Evolutionary conservation across 208 protist species (phyloP), one percentile per base, ranked within the genome.

Genomic region (Strigomonas culicis): DNA sequence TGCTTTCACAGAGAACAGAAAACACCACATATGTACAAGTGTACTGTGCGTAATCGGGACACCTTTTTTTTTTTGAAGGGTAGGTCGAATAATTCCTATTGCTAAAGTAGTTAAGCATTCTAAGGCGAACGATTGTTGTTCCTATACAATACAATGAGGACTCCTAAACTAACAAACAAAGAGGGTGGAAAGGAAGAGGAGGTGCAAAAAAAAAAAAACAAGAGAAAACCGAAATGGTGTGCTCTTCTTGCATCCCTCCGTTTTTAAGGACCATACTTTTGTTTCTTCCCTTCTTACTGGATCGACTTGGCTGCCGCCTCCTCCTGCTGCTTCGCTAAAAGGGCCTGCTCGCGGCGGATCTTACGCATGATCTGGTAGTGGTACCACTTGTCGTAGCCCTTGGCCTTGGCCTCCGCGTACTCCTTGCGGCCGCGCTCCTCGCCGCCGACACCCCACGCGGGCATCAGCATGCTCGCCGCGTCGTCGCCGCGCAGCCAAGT

Each of bases 331-430:
- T 31, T 4, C 52, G 74, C 80, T 59, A 77, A 75, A 34, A 80
- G 66, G 36, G 86, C 90, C 74, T 93, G 90, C 68, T 96, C 90
- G 27, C 86, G 82, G 52, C 86, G 86, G 41, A 96, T 93, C 52
- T 85, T 80, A 32, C 86, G 86, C 90, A 93, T 96, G 49, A 93
- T 93, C 61, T 93, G 90, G 66, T 96, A 96, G 70, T 96, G 90
- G 62, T 88, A 96, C 70, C 92, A 63, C 69, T 92, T 92, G 60
- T 96, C 78, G 62, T 79, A 91, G 44, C 84, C 82, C 70, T 93
- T 96, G 44, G 31, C 82, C 69, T 90, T 86, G 7, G 90, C 86
- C 30, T 76, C 73, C 1, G 70, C 79, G 74, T 77, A 96, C 70
- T 96, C 90, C 32, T 72, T 74, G 22, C 90, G 79, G 21, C 56